Evolutionary conservation across 208 protist species (phyloP).

Genomic region (Crithidia mellificae): DNA sequence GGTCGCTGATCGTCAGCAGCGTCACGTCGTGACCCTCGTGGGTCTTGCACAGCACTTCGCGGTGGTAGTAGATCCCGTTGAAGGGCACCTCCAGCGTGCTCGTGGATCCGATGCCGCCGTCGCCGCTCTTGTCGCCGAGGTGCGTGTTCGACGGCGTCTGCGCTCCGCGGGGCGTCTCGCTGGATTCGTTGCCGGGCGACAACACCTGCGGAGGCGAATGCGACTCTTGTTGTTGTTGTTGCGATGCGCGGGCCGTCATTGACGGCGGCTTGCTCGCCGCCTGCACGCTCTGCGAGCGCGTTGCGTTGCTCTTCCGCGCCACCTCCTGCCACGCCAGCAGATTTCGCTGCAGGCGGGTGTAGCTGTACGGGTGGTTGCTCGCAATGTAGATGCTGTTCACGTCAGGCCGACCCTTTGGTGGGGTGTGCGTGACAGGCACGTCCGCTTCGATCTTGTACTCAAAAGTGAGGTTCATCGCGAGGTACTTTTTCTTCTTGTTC

Average conservation of each 20-base stretch:
- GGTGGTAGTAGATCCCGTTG: conserved; percentile 74
- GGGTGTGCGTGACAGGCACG: conserved; percentile 39
- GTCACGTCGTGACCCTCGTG: conserved; percentile 84
- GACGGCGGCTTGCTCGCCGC: background rate
- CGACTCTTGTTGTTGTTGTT: background rate
- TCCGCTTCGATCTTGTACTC: conserved; percentile 73
- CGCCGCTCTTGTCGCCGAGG: conserved; percentile 4
- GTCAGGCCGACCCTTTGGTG: conserved; percentile 54
- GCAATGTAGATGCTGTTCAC: conserved; percentile 84
- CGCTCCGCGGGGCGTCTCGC: background rate
- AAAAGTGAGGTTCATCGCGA: conserved; percentile 86
- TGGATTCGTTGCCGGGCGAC: background rate
- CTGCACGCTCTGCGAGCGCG: conserved; percentile 20
- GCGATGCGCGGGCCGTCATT: background rate
- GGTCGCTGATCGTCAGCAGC: conserved; percentile 87
- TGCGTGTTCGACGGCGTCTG: conserved; percentile 12
- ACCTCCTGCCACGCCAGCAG: conserved; percentile 59
- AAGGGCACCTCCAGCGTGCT: background rate
- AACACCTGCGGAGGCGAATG: too few species aligned
- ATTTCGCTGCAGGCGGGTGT: conserved; percentile 67
- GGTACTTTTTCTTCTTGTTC: conserved; percentile 54
- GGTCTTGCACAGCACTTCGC: conserved; percentile 84
- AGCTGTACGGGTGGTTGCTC: conserved; percentile 93
- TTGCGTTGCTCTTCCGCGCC: conserved; percentile 22
- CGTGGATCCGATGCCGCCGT: background rate